phyloP scores from a whole-genome alignment of 1,284 basidiomycete species.

The Apiotrichum laibachii region DNA sequence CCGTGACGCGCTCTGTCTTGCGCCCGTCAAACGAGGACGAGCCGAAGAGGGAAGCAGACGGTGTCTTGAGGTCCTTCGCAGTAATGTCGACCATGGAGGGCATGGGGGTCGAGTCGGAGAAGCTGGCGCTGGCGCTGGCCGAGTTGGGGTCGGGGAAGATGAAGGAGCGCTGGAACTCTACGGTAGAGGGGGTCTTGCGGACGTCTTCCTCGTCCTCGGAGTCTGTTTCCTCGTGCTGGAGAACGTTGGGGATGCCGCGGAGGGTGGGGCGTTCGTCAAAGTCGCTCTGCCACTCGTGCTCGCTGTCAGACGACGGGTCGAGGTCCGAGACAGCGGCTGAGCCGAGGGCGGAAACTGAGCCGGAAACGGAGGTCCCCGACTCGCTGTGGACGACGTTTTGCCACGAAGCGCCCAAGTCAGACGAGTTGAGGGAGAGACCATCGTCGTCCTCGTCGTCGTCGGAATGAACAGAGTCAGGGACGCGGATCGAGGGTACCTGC shows the following conservation, averaged over 20 bases:
- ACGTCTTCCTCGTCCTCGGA: background rate
- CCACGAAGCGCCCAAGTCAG: conserved; percentile 18
- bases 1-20: conserved; percentile 1
- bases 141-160: conserved; percentile 23
- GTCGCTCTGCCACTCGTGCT: conserved; percentile 9
- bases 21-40: background rate
- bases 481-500: background rate
- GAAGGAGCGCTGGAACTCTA: conserved; percentile 16
- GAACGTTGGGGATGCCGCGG: conserved; percentile 4
- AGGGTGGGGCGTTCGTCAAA: conserved; percentile 11
- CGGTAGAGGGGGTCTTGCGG: background rate
- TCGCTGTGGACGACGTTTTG: conserved; percentile 8
- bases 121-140: conserved; percentile 3
- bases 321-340: conserved; percentile 15
- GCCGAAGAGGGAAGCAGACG: background rate
- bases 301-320: conserved; percentile 5
- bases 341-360: conserved; percentile 14
- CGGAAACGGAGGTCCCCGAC: conserved; percentile 1
- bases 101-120: conserved; percentile 7
- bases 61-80: background rate
- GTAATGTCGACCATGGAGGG: conserved; percentile 9
- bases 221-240: conserved; percentile 2
- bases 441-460: conserved; percentile 14
- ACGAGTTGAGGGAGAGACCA: conserved; percentile 12
- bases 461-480: background rate